Evolutionary conservation across 2,329 filamentous ascomycete species (phyloP), one percentile per base, ranked within the genome.

Genomic region (Orbilia ellipsospora): DNA sequence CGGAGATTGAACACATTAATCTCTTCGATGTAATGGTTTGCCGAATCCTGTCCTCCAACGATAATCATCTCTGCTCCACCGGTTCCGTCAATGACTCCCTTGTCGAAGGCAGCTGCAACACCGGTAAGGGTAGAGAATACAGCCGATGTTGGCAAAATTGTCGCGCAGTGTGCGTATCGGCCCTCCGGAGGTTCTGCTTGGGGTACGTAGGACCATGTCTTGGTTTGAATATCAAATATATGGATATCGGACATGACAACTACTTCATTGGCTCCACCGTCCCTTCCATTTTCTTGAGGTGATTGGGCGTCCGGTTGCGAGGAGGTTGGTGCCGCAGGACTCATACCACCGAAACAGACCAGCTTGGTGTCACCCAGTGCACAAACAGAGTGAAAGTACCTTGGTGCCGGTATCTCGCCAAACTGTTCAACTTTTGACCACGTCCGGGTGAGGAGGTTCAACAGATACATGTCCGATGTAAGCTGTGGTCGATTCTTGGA

Each of bases 21-120:
- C 83, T 99, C 93, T 82, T 99, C 94, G 78, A 99, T 99, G 81
- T 99, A 99, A 82, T 97, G 94, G 82, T 99, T 99, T n/a, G 91
- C 90, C 64, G 92, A 95, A 81, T 99, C 95, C 82, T 99, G 95
- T 0, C 95, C 95, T 74, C 95, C 95, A 6, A 98, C 94, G 13
- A 99, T 90, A 4, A 99, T 88, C 94, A 99, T 97, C 82, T 99
- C 94, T 1, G 95, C 93, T 36, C 95, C 95, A 15, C 95, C 95
- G 18, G 89, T 89, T 0, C 95, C 94, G 82, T 99, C 94, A 73
- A 98, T 89, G 77, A 91, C 91, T 70, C 97, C 94, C 1, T 93
- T 94, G 42, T 94, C 84, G 0, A 94, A 92, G 0, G 94, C 93
- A 20, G 77, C 77, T 8, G 78, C 77, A 20, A 77, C 69, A 28